Evolutionary conservation across 805 yeast species (phyloP).

Genomic region (Schwanniomyces vanrijiae): DNA sequence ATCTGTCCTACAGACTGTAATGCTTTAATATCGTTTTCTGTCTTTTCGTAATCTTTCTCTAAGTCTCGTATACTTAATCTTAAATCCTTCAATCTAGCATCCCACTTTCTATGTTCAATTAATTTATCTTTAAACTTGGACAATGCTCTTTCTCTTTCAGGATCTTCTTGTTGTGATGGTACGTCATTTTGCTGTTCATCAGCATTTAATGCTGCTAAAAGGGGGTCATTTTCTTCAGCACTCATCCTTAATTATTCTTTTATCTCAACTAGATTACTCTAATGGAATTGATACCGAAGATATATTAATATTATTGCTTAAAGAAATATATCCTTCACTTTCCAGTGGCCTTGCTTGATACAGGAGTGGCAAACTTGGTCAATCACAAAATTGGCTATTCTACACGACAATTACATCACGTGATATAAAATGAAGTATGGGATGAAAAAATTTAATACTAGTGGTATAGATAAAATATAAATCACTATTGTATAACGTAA

Average conservation of each 20-base stretch:
- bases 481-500: background rate
- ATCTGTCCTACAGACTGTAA: conserved; percentile 96
- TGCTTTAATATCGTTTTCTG: conserved; percentile 96
- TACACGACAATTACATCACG: background rate
- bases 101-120: conserved; percentile 93
- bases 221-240: conserved; percentile 70
- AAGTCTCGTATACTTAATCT: conserved; percentile 80
- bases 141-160: conserved; percentile 77
- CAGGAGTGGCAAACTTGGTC: conserved; percentile 4
- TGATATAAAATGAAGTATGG: background rate
- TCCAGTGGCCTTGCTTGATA: background rate
- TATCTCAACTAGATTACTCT: background rate
- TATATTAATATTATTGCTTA: background rate
- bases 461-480: background rate
- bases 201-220: conserved; percentile 62
- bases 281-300: background rate
- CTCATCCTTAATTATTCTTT: conserved; percentile 32
- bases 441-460: background rate
- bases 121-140: conserved; percentile 79
- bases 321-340: background rate
- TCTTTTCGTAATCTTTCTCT: conserved; percentile 82
- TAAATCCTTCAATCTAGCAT: conserved; percentile 81
- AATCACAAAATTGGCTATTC: background rate
- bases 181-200: conserved; percentile 29
- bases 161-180: conserved; percentile 46